phyloP scores from a whole-genome alignment of 2,329 filamentous ascomycete genomes.

The Helminthosporium solani region DNA sequence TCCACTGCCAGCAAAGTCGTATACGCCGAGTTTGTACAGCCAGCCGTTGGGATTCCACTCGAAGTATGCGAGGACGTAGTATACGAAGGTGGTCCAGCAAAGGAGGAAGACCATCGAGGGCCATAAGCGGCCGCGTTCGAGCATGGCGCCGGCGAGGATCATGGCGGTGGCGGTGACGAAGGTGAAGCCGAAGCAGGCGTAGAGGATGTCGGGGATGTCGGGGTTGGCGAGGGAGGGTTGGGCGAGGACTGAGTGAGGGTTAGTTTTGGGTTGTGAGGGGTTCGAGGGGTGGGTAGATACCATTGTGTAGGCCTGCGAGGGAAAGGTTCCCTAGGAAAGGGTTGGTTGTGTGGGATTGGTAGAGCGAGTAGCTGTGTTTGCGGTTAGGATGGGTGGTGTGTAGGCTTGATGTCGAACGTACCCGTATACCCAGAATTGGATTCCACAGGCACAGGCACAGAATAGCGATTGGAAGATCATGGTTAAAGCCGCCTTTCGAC shows the following conservation, averaged over 20 bases:
- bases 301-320: constrained; percentile 32
- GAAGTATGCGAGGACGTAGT: constrained; percentile 66
- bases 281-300: too few species aligned
- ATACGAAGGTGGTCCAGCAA: constrained; percentile 40
- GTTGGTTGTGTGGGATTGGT: constrained; percentile 36
- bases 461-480: constrained; percentile 53
- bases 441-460: constrained; percentile 48
- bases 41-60: constrained; percentile 76
- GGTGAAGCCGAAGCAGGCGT: constrained; percentile 38
- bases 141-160: constrained; percentile 38
- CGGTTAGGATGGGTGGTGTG: neutral
- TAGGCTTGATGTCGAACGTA: constrained; percentile 14
- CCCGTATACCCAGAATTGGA: constrained; percentile 53
- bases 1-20: constrained; percentile 74
- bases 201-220: constrained; percentile 38
- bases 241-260: constrained; percentile 15
- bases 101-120: constrained; percentile 37
- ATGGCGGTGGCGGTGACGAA: constrained; percentile 37
- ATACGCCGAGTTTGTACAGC: constrained; percentile 66
- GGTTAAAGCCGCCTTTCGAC: constrained; percentile 41
- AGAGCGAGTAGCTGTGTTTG: constrained; percentile 41
- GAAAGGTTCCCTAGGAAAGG: constrained; percentile 34
- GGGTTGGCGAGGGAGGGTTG: constrained; percentile 34
- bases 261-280: too few species aligned
- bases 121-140: constrained; percentile 32